Evolutionary conservation across 2,329 filamentous ascomycete species (phyloP), one percentile per base, ranked within the genome.

Genomic region (Aureobasidium sp.): DNA sequence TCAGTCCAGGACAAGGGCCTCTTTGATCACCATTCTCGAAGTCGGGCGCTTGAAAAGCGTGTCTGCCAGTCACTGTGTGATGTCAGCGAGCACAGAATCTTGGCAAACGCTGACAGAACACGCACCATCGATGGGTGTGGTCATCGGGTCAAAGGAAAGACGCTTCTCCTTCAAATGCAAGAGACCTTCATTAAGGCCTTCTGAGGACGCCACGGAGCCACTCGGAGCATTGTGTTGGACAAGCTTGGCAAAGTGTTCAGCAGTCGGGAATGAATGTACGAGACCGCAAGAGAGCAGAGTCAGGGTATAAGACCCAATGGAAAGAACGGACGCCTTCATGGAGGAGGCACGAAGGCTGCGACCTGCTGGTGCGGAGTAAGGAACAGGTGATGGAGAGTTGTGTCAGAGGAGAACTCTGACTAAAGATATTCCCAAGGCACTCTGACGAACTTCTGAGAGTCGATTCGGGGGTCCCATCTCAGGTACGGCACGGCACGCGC

Each of bases 41-140:
- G 15, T 68, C 65, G 10, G 72, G 72, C 29, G 72, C 56, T 9
- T 67, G 64, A 50, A 71, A 73, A 12, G 64, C 64, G 62, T 73
- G 61, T 5, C 52, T 44, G n/a, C 71, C 72, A 24, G 63, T 61
- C 47, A 66, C 70, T 63, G 5, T 17, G 12, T 7, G 4, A 15
- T 2, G 15, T 52, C 32, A 52, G 48, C 48, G 10, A 37, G 3
- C 10, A 5, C 7, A 7, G 8, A 1, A 34, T 20, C 47, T 5
- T 24, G 46, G 46, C n/a, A n/a, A 27, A 9, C 10, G n/a, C 5
- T 34, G 32, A 32, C 17, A 3, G 1, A 5, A 27, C 3, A 53
- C 13, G 2, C 36, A 53, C 50, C 43, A 9, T 64, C 63, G n/a
- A 64, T 34, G 34, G 34, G 52, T 36, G 43, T 46, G 26, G 37